Conservation (phyloP, 257 asterid species). For the Lycium ferocissimum region DNA sequence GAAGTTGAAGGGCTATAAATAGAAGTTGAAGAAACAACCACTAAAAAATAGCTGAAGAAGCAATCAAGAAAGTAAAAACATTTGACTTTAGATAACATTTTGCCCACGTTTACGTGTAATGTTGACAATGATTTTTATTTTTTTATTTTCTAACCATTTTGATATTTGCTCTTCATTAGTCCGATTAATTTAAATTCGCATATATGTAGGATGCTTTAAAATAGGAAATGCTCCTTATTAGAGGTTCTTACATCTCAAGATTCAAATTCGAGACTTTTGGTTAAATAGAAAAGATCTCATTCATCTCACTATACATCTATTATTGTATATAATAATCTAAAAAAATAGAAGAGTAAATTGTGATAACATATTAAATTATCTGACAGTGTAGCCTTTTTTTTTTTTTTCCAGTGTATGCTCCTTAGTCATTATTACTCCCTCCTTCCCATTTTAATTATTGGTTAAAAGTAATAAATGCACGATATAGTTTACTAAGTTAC, state of each 20-base stretch:
- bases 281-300: not conserved
- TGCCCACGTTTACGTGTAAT: not conserved
- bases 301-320: too few species aligned
- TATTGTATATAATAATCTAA: too few species aligned
- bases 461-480: too few species aligned
- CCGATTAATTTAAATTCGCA: not conserved
- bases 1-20: constrained; percentile 15
- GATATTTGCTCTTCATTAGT: not conserved
- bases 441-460: too few species aligned
- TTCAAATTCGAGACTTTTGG: not conserved
- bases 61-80: not conserved
- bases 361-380: too few species aligned
- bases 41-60: not conserved
- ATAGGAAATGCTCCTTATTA: not conserved
- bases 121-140: not conserved
- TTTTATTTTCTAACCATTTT: not conserved
- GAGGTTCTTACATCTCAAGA: not conserved
- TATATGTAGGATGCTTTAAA: fast-evolving
- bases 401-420: too few species aligned
- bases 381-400: too few species aligned
- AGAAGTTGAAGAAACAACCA: not conserved
- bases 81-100: not conserved
- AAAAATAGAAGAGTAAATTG: too few species aligned
- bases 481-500: too few species aligned
- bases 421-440: too few species aligned